Conservation (phyloP, 495 filamentous ascomycete genomes). For the Wilcoxina mikolae region DNA sequence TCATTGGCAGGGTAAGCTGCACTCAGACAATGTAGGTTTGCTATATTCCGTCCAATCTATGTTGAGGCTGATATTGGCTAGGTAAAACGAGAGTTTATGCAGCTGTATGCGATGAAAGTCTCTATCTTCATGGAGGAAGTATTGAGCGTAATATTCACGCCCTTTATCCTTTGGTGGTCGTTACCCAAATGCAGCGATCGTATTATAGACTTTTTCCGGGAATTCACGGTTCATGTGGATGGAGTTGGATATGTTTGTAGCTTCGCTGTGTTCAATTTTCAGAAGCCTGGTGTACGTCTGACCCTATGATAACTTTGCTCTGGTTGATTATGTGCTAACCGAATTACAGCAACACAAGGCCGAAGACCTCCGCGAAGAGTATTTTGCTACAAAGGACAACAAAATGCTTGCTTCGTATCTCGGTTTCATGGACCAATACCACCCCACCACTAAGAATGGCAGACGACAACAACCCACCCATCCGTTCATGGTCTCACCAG, state of each 20-base stretch:
- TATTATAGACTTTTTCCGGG: constrained; percentile 91
- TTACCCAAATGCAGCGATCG: constrained; percentile 82
- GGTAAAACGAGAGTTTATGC: constrained; percentile 65
- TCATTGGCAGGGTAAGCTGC: constrained; percentile 75
- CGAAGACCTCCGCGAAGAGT: constrained; percentile 70
- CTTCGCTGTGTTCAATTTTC: constrained; percentile 96
- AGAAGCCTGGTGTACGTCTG: constrained; percentile 41
- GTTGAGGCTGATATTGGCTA: constrained; percentile 11
- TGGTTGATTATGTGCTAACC: background rate
- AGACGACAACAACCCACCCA: constrained; percentile 42
- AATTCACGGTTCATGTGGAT: constrained; percentile 94
- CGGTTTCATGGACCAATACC: constrained; percentile 82
- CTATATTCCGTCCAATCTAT: too few relatives aligned
- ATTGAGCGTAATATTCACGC: constrained; percentile 78
- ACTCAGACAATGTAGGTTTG: constrained; percentile 65
- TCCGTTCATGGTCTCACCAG: constrained; percentile 18
- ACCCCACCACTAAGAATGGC: constrained; percentile 8
- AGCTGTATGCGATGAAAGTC: constrained; percentile 75
- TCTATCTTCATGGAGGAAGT: constrained; percentile 87
- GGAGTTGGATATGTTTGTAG: constrained; percentile 91
- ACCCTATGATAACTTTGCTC: background rate
- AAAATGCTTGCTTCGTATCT: constrained; percentile 95
- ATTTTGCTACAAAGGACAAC: constrained; percentile 84
- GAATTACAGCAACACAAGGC: constrained; percentile 14
- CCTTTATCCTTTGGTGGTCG: constrained; percentile 74